Percentiles rank a stretch among this genome's conserved stretches.
Conservation (phyloP, 768 basidiomycete genomes). For the Leucocoprinus birnbaumii region DNA sequence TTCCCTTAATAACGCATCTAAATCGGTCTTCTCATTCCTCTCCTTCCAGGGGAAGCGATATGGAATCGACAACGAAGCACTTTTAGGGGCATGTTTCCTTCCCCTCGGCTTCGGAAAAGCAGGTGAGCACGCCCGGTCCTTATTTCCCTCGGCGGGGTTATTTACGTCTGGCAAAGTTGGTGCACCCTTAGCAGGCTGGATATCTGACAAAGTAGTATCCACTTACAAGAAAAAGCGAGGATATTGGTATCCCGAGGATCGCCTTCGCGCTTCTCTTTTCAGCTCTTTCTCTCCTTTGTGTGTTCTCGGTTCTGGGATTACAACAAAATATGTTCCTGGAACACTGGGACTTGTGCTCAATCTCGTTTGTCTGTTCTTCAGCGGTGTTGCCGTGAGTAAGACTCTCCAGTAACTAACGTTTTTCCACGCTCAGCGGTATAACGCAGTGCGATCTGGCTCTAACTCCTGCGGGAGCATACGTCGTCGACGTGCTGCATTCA, state of each 20-base stretch:
- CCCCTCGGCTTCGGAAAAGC: slow-evolving; percentile 61
- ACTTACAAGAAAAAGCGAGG: slow-evolving; percentile 45
- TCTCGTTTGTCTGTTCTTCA: slow-evolving; percentile 56
- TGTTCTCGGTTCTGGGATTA: slow-evolving; percentile 17
- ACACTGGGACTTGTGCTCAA: slow-evolving; percentile 45
- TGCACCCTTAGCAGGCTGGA: slow-evolving; percentile 52
- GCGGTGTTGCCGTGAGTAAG: slow-evolving; percentile 58
- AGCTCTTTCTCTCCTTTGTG: slow-evolving; percentile 58
- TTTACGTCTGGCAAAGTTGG: slow-evolving; percentile 42
- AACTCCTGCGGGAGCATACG: slow-evolving; percentile 52
- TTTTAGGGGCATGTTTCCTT: slow-evolving; percentile 59
- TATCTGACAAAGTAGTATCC: slow-evolving; percentile 55
- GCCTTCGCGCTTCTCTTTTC: slow-evolving; percentile 49
- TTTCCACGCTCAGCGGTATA: too few relatives aligned
- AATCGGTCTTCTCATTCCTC: neutral
- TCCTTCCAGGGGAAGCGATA: slow-evolving; percentile 50
- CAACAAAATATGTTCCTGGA: slow-evolving; percentile 48
- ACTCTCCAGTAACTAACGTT: too few relatives aligned
- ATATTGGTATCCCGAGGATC: slow-evolving; percentile 67
- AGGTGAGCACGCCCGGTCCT: slow-evolving; percentile 39
- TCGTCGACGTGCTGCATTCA: slow-evolving; percentile 56
- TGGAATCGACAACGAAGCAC: slow-evolving; percentile 50
- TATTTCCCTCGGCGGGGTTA: too few relatives aligned
- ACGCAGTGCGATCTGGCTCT: slow-evolving; percentile 48
- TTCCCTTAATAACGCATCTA: neutral